Percentiles rank a stretch among this genome's conserved stretches.
phyloP scores from a whole-genome alignment of 805 yeast genomes.

The Barnettozyma salicaria region DNA sequence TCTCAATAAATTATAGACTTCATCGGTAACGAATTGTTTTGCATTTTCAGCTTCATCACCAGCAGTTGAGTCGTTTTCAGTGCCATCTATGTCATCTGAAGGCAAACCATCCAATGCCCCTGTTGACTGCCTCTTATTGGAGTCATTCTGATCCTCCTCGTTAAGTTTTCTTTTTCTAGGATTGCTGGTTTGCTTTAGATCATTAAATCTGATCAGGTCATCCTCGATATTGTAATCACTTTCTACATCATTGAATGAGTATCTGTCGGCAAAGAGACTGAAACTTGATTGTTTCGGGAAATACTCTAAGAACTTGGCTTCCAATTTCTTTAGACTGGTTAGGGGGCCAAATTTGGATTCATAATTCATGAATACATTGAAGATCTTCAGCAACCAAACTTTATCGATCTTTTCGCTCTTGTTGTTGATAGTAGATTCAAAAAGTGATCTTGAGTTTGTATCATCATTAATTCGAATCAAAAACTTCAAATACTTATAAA shows the following conservation, averaged over 20 bases:
- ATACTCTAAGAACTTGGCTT: slow-evolving; percentile 54
- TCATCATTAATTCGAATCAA: slow-evolving; percentile 62
- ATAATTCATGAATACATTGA: slow-evolving; percentile 54
- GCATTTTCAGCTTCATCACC: slow-evolving; percentile 7
- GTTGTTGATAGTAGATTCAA: slow-evolving; percentile 69
- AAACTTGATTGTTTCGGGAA: slow-evolving; percentile 54
- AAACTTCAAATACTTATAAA: slow-evolving; percentile 66
- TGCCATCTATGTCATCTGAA: not conserved
- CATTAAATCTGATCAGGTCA: slow-evolving; percentile 25
- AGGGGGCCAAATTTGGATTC: slow-evolving; percentile 69
- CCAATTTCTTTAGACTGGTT: slow-evolving; percentile 58
- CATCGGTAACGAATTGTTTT: slow-evolving; percentile 30
- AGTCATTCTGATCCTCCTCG: slow-evolving; percentile 5
- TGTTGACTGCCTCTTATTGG: slow-evolving; percentile 1
- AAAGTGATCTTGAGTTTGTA: slow-evolving; percentile 68
- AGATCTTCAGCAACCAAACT: slow-evolving; percentile 40
- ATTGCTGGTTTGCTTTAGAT: slow-evolving; percentile 18
- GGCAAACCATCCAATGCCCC: not conserved
- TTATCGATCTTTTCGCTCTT: slow-evolving; percentile 23
- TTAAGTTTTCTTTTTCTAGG: slow-evolving; percentile 21
- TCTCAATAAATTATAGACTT: slow-evolving; percentile 44
- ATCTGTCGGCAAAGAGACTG: slow-evolving; percentile 33
- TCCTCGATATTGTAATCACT: slow-evolving; percentile 16
- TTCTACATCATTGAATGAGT: slow-evolving; percentile 26
- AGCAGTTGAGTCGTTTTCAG: slow-evolving; percentile 4